A percentile compares a stretch with the other conserved stretches of the same genome.
phyloP scores from a whole-genome alignment of 23 red algal genomes.

The Gracilaria domingensis region DNA sequence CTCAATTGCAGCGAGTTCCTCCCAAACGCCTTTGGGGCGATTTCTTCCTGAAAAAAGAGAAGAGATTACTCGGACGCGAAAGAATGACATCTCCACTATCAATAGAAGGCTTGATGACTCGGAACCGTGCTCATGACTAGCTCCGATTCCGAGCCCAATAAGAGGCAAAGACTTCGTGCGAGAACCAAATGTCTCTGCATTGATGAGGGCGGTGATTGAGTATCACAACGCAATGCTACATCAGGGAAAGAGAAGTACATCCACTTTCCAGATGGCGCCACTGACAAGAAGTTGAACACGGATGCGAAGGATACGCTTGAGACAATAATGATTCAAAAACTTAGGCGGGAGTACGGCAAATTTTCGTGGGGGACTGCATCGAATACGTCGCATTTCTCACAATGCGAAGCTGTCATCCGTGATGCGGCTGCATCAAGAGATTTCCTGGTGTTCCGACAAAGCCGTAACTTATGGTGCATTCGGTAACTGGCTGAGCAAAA shows the following conservation, averaged over 20 bases:
- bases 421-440: constrained; percentile 4
- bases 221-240: constrained; percentile 4
- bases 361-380: constrained; percentile 17
- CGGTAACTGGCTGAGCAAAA: constrained; percentile 1
- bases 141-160: constrained; percentile 30
- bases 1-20: neutral
- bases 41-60: neutral
- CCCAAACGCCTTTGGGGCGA: neutral
- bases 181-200: neutral
- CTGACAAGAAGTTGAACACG: neutral
- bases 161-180: neutral
- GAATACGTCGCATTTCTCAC: constrained; percentile 10
- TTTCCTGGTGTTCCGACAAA: constrained; percentile 16
- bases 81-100: neutral
- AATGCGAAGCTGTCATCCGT: constrained; percentile 21
- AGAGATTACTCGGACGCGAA: neutral
- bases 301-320: constrained; percentile 23
- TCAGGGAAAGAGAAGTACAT: constrained; percentile 8
- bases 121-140: constrained; percentile 5
- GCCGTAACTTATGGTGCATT: constrained; percentile 13
- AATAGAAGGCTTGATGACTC: neutral
- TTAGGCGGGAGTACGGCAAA: neutral
- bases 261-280: neutral
- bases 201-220: neutral
- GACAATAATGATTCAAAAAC: neutral